Conservation (phyloP, 345 rosid species). For the Sisymbrium irio region DNA sequence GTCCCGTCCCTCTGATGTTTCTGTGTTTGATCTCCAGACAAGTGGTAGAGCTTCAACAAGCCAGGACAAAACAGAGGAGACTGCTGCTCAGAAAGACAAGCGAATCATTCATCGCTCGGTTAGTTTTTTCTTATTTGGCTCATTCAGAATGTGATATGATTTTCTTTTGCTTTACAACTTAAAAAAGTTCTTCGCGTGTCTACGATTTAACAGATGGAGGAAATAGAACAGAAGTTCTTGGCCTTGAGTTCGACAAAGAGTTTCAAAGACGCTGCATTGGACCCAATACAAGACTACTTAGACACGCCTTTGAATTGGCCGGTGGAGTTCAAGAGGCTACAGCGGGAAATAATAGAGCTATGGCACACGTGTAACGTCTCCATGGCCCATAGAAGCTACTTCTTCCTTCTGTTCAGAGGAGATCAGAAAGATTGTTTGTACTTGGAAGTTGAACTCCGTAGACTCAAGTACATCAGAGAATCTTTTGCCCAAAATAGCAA, state of each 20-base stretch:
- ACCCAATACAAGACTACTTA: constrained; percentile 58
- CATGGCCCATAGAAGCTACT: constrained; percentile 86
- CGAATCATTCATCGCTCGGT: constrained; percentile 42
- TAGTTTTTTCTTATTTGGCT: constrained; percentile 22
- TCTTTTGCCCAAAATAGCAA: constrained; percentile 45
- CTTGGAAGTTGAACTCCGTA: constrained; percentile 85
- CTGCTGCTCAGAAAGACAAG: constrained; percentile 35
- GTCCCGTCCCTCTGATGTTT: constrained; percentile 5
- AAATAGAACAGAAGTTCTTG: constrained; percentile 32
- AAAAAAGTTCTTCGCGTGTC: not conserved
- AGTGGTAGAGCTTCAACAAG: constrained; percentile 24
- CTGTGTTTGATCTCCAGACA: constrained; percentile 39
- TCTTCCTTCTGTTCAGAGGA: constrained; percentile 77
- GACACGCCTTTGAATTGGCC: constrained; percentile 48
- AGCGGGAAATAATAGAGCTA: constrained; percentile 68
- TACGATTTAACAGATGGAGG: constrained; percentile 43
- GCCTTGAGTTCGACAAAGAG: constrained; percentile 37
- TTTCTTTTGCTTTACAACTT: not conserved
- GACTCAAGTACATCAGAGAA: constrained; percentile 62
- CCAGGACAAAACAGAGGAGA: constrained; percentile 24
- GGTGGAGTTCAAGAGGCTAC: constrained; percentile 59
- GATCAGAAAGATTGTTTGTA: constrained; percentile 74
- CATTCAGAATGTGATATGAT: not conserved
- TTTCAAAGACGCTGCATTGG: constrained; percentile 68
- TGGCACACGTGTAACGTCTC: constrained; percentile 81